Evolutionary conservation across 441 rosid genomes (phyloP), one percentile per base, ranked within the genome.

Genomic region (Mallotus repandus): DNA sequence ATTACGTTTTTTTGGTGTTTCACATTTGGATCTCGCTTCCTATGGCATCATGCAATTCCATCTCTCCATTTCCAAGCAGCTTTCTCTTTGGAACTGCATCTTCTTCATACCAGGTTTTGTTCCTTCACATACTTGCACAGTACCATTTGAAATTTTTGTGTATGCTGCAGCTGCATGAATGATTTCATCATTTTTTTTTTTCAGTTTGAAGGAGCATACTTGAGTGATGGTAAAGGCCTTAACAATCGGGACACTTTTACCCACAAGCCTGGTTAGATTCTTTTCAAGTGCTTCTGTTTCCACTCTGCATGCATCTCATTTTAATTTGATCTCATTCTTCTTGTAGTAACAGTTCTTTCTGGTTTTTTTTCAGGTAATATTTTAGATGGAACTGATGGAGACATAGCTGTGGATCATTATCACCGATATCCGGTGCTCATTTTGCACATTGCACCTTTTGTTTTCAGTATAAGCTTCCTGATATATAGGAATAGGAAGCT

Each of bases 71-170:
- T 70, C 86, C 90, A 3, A 56, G 69, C 32, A 60, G 75, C 76
- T 90, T 89, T 76, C 90, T 92, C 74, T 88, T 89, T 73, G 94
- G 96, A 73, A 86, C 93, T 45, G 90, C 94, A 22, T 86, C 97
- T 66, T 92, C 93, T 76, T 84, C 96, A 50, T 87, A 89, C 74
- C 93, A 92, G 92, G 92, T 90, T 71, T 55, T 29, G 18, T 52
- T 68, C 25, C 50, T 43, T 48, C 14, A 52, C 8, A 32, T 66
- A 50, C 59, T n/a, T n/a, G 21, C 22, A 46, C 14, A 22, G 7
- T 49, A 25, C 9, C 59, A 3, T 48, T 21, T 14, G 13, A 4
- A 12, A 9, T 21, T 48, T 65, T 38, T 16, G 54, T 32, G 10
- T 18, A 22, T 29, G 46, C 25, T 10, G 6, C 41, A 38, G 6